phyloP scores from a whole-genome alignment of 306 rosid species.

The Oemleria cerasiformis region DNA sequence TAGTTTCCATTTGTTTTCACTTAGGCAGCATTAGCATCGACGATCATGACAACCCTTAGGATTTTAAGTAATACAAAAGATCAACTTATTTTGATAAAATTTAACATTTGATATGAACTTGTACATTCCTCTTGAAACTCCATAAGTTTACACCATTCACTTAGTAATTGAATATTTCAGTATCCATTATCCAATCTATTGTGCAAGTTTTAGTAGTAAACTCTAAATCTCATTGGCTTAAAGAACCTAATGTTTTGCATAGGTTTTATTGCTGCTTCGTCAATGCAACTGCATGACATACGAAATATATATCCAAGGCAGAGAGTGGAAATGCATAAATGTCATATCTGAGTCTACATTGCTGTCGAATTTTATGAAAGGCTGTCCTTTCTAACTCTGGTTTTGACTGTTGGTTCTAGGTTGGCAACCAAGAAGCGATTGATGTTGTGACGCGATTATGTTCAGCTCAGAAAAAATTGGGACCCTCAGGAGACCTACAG shows the following conservation, averaged over 20 bases:
- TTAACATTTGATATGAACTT: neutral
- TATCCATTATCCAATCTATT: neutral
- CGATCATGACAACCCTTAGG: neutral
- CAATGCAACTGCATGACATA: no score
- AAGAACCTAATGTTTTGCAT: no score
- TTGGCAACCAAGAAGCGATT: conserved; percentile 55
- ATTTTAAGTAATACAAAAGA: no score
- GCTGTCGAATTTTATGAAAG: neutral
- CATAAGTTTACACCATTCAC: no score
- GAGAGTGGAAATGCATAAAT: neutral
- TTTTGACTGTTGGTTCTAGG: conserved; percentile 31
- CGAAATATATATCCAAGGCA: no score
- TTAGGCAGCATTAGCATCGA: neutral
- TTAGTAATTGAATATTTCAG: no score
- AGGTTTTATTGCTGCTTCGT: no score
- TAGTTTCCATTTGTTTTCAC: neutral
- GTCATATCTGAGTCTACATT: neutral
- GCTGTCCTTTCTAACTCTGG: conserved; percentile 1
- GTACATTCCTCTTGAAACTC: neutral
- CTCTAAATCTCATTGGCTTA: neutral
- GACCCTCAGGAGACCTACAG: conserved; percentile 26
- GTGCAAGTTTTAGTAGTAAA: neutral
- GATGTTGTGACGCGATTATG: conserved; percentile 35
- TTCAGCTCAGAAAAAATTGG: conserved; percentile 30
- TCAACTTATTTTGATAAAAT: no score